Evolutionary conservation across 1,284 basidiomycete species (phyloP).

Genomic region (Malassezia pachydermatis): DNA sequence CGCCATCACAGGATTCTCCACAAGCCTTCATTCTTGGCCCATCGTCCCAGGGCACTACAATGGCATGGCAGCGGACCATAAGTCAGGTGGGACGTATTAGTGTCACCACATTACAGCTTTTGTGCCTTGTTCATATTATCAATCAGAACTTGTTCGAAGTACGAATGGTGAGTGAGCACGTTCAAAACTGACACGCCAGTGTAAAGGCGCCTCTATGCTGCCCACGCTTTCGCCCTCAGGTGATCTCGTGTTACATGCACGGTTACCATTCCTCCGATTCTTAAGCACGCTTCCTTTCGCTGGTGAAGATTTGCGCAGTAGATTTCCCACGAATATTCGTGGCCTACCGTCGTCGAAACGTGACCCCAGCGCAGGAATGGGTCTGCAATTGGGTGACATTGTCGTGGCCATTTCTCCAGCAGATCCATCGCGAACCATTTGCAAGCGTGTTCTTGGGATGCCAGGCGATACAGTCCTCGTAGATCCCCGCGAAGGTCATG

Average conservation of each 20-base stretch:
- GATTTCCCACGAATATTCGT: not conserved
- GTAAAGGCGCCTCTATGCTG: conserved; percentile 39
- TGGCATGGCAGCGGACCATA: too few species aligned
- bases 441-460: conserved; percentile 81
- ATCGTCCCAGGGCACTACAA: too few species aligned
- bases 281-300: conserved; percentile 2
- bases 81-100: conserved; percentile 9
- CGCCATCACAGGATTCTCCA: too few species aligned
- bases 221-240: conserved; percentile 35
- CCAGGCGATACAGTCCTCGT: conserved; percentile 81
- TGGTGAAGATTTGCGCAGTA: not conserved
- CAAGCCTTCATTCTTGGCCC: too few species aligned
- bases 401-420: conserved; percentile 67
- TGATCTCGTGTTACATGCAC: conserved; percentile 32
- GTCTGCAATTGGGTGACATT: conserved; percentile 59
- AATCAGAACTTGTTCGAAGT: conserved; percentile 33
- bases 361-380: conserved; percentile 29
- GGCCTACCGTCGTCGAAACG: conserved; percentile 16
- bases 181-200: conserved; percentile 7
- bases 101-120: conserved; percentile 19
- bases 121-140: conserved; percentile 26
- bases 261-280: conserved; percentile 22
- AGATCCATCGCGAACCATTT: conserved; percentile 62
- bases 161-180: conserved; percentile 15
- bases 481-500: conserved; percentile 56